phyloP scores from a whole-genome alignment of 768 basidiomycete species.

The Phaeotremella skinneri region DNA sequence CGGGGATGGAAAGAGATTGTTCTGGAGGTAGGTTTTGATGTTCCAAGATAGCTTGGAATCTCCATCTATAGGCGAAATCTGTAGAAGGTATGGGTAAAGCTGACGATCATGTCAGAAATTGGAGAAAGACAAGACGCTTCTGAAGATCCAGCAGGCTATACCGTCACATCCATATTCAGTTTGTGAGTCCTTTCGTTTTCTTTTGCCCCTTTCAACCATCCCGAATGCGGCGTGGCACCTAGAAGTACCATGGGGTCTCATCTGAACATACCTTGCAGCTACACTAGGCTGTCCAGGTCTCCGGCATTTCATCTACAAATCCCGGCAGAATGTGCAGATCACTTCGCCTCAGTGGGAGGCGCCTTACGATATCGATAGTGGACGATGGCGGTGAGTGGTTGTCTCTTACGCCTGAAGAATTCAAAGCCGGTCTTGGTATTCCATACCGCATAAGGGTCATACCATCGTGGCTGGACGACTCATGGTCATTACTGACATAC shows the following conservation, averaged over 20 bases:
- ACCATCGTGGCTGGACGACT: background rate
- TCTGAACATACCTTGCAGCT: constrained; percentile 53
- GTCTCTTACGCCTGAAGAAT: background rate
- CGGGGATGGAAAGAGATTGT: constrained; percentile 71
- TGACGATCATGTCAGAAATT: constrained; percentile 59
- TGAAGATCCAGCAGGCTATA: constrained; percentile 54
- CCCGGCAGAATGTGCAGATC: constrained; percentile 80
- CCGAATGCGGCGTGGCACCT: background rate
- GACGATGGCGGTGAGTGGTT: constrained; percentile 60
- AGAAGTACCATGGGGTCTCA: too few relatives aligned
- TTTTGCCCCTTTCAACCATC: background rate
- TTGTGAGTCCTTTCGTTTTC: constrained; percentile 34
- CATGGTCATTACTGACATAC: background rate
- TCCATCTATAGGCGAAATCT: too few relatives aligned
- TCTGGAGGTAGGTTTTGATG: constrained; percentile 57
- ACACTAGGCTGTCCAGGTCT: constrained; percentile 84
- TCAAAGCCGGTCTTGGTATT: too few relatives aligned
- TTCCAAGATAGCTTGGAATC: background rate
- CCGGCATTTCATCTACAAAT: constrained; percentile 94
- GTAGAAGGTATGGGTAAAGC: background rate
- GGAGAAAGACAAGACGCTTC: constrained; percentile 60
- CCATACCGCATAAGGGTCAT: too few relatives aligned
- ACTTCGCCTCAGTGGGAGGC: constrained; percentile 83
- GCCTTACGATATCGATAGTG: constrained; percentile 66
- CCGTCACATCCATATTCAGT: constrained; percentile 54